A percentile compares a stretch with the other conserved stretches of the same genome.
Evolutionary conservation across 1,284 basidiomycete genomes (phyloP).

Genomic region (Takashimella koratensis): DNA sequence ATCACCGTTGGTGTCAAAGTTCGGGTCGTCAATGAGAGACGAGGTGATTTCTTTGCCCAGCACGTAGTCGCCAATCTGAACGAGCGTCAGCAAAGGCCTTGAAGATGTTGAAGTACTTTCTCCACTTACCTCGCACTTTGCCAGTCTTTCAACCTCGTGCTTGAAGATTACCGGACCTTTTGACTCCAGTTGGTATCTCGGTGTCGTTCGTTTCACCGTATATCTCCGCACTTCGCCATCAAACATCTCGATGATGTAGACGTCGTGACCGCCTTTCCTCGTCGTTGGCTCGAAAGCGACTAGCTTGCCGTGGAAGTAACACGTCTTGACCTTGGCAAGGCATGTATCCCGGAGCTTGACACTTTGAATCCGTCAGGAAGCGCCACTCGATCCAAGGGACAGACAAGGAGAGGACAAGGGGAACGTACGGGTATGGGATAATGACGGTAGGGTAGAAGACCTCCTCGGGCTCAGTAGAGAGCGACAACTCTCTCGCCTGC

Average conservation of each 20-base stretch:
- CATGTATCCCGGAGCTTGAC: slow-evolving; percentile 3
- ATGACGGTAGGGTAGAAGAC: too few relatives aligned
- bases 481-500: too few relatives aligned
- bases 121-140: slow-evolving; percentile 26
- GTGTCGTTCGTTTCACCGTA: too few relatives aligned
- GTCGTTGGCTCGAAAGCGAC: slow-evolving; percentile 13
- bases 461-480: too few relatives aligned
- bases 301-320: slow-evolving; percentile 8
- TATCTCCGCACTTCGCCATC: slow-evolving; percentile 4
- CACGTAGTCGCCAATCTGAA: slow-evolving; percentile 16
- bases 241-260: slow-evolving; percentile 13
- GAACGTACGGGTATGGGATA: too few relatives aligned
- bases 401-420: too few relatives aligned
- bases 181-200: too few relatives aligned
- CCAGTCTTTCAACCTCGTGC: slow-evolving; percentile 19
- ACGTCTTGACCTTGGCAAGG: background rate
- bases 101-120: too few relatives aligned
- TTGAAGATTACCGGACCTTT: slow-evolving; percentile 17
- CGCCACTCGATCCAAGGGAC: too few relatives aligned
- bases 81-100: too few relatives aligned
- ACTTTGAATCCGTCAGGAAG: slow-evolving; percentile 1
- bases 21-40: background rate
- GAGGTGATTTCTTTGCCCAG: background rate
- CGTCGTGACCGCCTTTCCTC: slow-evolving; percentile 10
- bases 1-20: background rate